These are phyloP conservation scores for Lyophyllum decastes DNA, from an alignment of 768 basidiomycete species.

Conservation along the genomic window DNA sequence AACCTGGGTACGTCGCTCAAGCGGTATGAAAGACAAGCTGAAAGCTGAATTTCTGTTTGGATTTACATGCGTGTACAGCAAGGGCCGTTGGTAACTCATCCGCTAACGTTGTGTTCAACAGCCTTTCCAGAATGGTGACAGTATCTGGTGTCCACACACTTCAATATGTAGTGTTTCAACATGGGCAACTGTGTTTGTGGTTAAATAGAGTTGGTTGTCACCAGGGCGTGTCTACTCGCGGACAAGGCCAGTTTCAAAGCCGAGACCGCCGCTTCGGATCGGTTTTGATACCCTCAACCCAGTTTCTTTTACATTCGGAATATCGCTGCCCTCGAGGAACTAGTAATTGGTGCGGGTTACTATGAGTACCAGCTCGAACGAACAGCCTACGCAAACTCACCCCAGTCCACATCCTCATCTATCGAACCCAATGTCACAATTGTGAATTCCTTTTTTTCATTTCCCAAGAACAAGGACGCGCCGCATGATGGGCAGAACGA, in stretches of 20 bases:
- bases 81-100: not conserved
- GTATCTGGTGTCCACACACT: not conserved
- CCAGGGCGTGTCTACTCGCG: not conserved
- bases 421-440: slow-evolving; percentile 31
- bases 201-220: not conserved
- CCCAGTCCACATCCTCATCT: slow-evolving; percentile 30
- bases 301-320: slow-evolving; percentile 22
- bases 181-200: too few relatives aligned
- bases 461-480: slow-evolving; percentile 23
- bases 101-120: too few relatives aligned
- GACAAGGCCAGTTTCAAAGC: not conserved
- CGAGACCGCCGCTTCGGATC: slow-evolving; percentile 14
- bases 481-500: slow-evolving; percentile 29
- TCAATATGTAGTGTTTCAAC: too few relatives aligned
- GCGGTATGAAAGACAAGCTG: not conserved
- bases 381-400: slow-evolving; percentile 19
- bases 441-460: slow-evolving; percentile 17
- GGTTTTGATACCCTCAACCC: slow-evolving; percentile 24
- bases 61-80: not conserved
- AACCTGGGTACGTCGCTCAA: not conserved
- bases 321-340: slow-evolving; percentile 31
- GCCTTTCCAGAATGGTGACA: not conserved
- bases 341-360: slow-evolving; percentile 7
- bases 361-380: not conserved
- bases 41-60: not conserved